These are phyloP conservation scores for Telopea speciosissima DNA, from an alignment of 177 flowering plant genomes.

Conservation along the genomic window DNA sequence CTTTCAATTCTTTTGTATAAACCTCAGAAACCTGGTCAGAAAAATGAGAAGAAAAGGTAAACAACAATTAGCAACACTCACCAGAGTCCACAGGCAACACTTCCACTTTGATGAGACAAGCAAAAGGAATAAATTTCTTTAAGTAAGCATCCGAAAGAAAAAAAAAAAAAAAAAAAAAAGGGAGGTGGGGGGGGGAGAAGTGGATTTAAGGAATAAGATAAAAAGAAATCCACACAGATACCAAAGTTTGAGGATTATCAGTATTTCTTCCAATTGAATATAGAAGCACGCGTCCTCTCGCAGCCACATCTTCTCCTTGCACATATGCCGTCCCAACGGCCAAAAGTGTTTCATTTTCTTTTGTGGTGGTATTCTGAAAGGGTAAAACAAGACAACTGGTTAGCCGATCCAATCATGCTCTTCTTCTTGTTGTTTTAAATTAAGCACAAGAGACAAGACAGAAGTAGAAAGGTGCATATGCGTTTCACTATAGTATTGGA, in stretches of 20 bases:
- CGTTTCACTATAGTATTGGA: neutral
- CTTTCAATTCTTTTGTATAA: constrained; percentile 91
- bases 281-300: constrained; percentile 87
- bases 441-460: neutral
- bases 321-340: constrained; percentile 99
- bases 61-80: neutral
- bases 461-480: neutral
- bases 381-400: neutral
- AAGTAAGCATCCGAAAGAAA: neutral
- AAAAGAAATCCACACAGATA: constrained; percentile 16
- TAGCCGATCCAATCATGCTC: neutral
- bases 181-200: no score
- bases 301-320: constrained; percentile 99
- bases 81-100: neutral
- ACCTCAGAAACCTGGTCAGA: constrained; percentile 72
- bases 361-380: constrained; percentile 67
- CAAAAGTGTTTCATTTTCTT: constrained; percentile 86
- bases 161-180: no score
- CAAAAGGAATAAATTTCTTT: neutral
- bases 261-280: constrained; percentile 56
- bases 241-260: constrained; percentile 67
- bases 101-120: neutral
- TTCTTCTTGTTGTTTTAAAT: neutral
- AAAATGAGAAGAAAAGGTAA: neutral
- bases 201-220: neutral